These are phyloP conservation scores for Cryptococcus sp. DNA, from an alignment of 1,284 basidiomycete species.

Conservation along the genomic window DNA sequence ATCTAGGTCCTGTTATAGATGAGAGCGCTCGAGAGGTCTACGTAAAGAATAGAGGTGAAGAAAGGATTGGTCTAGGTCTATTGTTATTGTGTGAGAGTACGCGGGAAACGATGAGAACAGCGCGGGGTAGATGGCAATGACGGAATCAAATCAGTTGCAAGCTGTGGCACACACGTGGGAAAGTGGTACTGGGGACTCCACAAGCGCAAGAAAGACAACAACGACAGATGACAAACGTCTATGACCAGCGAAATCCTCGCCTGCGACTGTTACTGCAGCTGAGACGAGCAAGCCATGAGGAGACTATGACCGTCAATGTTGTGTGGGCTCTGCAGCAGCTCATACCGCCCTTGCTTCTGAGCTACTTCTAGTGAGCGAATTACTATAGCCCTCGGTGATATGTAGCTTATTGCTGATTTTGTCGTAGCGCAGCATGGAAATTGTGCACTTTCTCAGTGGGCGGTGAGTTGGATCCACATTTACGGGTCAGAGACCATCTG, in stretches of 20 bases:
- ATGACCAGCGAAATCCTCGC: too few species aligned
- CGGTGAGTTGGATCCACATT: slow-evolving; percentile 18
- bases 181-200: background rate
- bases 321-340: slow-evolving; percentile 32
- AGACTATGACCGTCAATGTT: background rate
- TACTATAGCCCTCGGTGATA: background rate
- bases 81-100: background rate
- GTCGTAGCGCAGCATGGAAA: slow-evolving; percentile 28
- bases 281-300: background rate
- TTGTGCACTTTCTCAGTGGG: slow-evolving; percentile 26
- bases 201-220: background rate
- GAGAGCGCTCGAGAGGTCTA: too few species aligned
- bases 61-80: background rate
- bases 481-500: background rate
- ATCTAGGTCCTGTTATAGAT: too few species aligned
- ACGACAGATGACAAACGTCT: background rate
- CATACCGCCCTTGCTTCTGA: slow-evolving; percentile 40
- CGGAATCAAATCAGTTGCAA: background rate
- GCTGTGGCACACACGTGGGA: background rate
- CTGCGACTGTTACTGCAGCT: background rate
- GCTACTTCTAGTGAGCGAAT: slow-evolving; percentile 39
- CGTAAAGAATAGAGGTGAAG: too few species aligned
- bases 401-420: background rate
- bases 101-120: background rate
- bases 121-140: slow-evolving; percentile 13